Evolutionary conservation across 306 rosid species (phyloP).

Genomic region (Dryas alaskensis): DNA sequence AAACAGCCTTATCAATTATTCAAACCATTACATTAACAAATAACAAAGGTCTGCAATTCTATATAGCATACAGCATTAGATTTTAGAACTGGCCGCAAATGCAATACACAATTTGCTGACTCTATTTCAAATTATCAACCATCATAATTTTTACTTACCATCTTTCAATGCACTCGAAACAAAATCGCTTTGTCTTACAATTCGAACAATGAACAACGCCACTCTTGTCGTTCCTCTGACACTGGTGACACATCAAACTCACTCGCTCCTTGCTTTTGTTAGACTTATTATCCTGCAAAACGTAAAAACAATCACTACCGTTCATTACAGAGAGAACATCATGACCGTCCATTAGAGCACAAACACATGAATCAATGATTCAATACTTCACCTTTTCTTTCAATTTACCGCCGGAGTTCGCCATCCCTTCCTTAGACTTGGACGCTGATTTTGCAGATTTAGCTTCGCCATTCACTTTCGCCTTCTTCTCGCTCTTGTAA

Average conservation of each 20-base stretch:
- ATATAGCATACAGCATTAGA: neutral
- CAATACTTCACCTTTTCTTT: constrained; percentile 13
- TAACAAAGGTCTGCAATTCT: neutral
- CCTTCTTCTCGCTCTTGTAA: neutral
- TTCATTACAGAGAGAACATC: neutral
- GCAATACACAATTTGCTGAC: neutral
- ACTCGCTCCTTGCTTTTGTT: constrained; percentile 33
- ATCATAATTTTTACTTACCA: constrained; percentile 36
- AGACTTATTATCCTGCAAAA: constrained; percentile 6
- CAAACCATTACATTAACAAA: neutral
- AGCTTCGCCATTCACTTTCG: constrained; percentile 11
- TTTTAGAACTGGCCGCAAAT: neutral
- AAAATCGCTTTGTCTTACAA: constrained; percentile 52
- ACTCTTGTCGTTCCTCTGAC: constrained; percentile 59
- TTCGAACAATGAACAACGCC: constrained; percentile 51
- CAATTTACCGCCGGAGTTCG: no score
- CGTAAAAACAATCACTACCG: neutral
- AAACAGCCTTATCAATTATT: neutral
- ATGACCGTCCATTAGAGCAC: neutral
- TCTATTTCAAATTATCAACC: neutral
- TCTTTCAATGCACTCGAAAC: constrained; percentile 49
- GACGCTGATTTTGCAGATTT: neutral
- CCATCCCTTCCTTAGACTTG: no score
- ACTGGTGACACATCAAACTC: constrained; percentile 80
- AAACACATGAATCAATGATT: neutral